Evolutionary conservation across 164 flowering plant genomes (phyloP).

Genomic region (Santalum album): DNA sequence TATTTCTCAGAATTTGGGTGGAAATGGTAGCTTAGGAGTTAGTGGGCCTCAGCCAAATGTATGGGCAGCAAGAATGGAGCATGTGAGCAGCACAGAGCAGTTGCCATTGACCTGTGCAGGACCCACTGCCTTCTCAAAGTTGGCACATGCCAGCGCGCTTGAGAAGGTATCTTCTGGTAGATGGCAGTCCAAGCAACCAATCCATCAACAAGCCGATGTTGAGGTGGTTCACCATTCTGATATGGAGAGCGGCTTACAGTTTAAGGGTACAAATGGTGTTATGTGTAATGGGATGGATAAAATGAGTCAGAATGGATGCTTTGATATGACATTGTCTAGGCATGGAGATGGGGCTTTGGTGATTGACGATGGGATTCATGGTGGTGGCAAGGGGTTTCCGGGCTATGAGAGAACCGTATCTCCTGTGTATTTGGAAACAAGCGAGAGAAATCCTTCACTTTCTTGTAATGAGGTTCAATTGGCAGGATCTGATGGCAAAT

Average conservation of each 20-base stretch:
- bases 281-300: conserved; percentile 10
- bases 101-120: conserved; percentile 38
- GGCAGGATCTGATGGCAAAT: conserved; percentile 22
- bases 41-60: conserved; percentile 46
- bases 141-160: conserved; percentile 84
- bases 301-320: conserved; percentile 19
- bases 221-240: conserved; percentile 38
- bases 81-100: conserved; percentile 24
- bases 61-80: conserved; percentile 66
- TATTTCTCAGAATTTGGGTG: conserved; percentile 19
- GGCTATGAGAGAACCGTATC: conserved; percentile 24
- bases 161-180: conserved; percentile 87
- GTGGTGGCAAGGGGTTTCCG: conserved; percentile 26
- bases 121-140: conserved; percentile 43
- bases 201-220: conserved; percentile 35
- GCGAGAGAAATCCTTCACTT: conserved; percentile 17
- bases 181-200: conserved; percentile 69
- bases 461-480: conserved; percentile 19
- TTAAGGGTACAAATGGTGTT: conserved; percentile 13
- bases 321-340: conserved; percentile 20
- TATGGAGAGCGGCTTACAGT: conserved; percentile 14
- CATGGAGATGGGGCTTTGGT: conserved; percentile 27
- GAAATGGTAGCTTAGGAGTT: conserved; percentile 16
- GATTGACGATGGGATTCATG: conserved; percentile 20
- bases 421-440: conserved; percentile 20